Evolutionary conservation across 2,329 filamentous ascomycete species (phyloP), one percentile per base, ranked within the genome.

Genomic region (Colletotrichum sansevieriae): DNA sequence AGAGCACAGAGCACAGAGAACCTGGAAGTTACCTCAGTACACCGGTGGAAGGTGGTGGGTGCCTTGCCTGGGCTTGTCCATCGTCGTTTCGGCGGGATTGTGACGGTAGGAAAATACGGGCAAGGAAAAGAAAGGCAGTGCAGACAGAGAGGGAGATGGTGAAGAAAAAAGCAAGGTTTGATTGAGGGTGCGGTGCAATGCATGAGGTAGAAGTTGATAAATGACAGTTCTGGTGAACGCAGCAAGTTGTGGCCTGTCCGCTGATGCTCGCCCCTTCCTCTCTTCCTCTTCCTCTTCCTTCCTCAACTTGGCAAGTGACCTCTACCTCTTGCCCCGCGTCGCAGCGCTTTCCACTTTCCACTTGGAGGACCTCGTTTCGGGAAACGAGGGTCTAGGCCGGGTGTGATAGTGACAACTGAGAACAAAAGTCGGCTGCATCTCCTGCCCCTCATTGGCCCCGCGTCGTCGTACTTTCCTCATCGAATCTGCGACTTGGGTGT

Each of bases 81-180:
- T 60, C 65, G 65, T 67, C 39, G 60, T 67, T 67, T 67, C 65
- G 60, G 60, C 51, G 44, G 64, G 37, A 67, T 49, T 41, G 43
- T 41, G 64, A 54, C 10, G 22, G 35, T 51, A 15, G 43, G 22
- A 35, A 39, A 44, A 37, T 47, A 41, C 43, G 41, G 25, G 25
- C 33, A 47, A 43, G 46, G 57, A 60, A 49, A 67, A 46, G 59
- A 29, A 63, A 67, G 15, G 43, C 15, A 33, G 4, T 18, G 25
- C n/a, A 57, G 52, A 29, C 35, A 57, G 33, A 54, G 20, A 60
- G 44, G 52, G 54, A 18, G 52, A 54, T 18, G 57, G 41, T 46
- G 37, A 63, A 47, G 33, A 39, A 58, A 58, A 64, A 41, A 39
- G 60, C 25, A 65, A 68, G 10, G 61, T 49, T 51, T 63, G 51